Base-by-base conservation (phyloP, 208 protist species). In the Vickermania ingenoplastis region DNA sequence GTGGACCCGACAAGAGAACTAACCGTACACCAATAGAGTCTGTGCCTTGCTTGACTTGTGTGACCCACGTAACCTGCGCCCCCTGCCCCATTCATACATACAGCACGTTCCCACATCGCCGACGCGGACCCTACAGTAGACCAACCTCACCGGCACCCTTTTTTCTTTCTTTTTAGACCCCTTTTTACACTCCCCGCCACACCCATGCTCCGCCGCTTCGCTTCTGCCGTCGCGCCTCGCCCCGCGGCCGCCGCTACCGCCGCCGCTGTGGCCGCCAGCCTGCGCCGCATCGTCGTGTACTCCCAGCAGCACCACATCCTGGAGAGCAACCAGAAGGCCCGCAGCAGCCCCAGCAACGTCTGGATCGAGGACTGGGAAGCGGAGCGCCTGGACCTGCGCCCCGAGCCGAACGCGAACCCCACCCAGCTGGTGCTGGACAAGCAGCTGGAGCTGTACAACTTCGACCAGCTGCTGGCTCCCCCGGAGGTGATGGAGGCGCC, bases 281-380 rank as follows among this genome's bases (percentile, higher is more conserved):
- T 60, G 23, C 86, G 83, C 55, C 72, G 41, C 53, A 93, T 93
- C 26, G 69, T 91, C 31, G 86, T 93, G 11, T 93, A 83, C 61
- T 89, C 80, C 58, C 86, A 93, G 64, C 86, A 93, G 61, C 76
- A 88, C 58, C 82, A 89, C 67, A 78, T 93, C 28, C 75, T 93
- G 28, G 77, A 86, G 69, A 83, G 81, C 61, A 93, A 93, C 65
- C 86, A 93, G 62, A 89, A 89, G 67, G 83, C 79, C 3, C 82
- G 77, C 59, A 85, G 81, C 73, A 89, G 81, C 61, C 83, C 82
- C 28, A 89, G 81, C 68, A 93, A 91, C 60, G 76, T 93, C 55
- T 93, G 86, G 83, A 73, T 93, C 25, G 86, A 93, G 70, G 86
- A 93, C 69, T 93, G 86, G 86, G 82, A 93, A 63, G 74, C 74